A percentile compares a stretch with the other conserved stretches of the same genome.
Conservation (phyloP, 257 asterid genomes). For the Nicotiana tabacum region DNA sequence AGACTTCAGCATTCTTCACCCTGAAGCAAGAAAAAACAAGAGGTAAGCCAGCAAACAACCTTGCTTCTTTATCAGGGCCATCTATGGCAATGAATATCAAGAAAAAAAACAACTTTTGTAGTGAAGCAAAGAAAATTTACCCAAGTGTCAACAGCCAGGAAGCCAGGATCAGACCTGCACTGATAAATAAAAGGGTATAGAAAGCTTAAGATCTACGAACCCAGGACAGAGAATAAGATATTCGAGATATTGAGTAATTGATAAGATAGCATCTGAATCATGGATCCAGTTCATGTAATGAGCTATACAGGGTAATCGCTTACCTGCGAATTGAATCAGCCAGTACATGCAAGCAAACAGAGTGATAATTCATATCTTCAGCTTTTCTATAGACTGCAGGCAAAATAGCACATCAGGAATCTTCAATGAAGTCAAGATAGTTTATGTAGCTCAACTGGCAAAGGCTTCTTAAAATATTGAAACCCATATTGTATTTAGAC, state of each 20-base stretch:
- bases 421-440: neutral
- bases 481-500: neutral
- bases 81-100: neutral
- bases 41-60: neutral
- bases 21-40: constrained; percentile 28
- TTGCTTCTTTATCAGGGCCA: neutral
- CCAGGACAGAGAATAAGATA: neutral
- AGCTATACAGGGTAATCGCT: constrained; percentile 5
- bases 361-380: constrained; percentile 95
- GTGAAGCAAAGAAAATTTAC: constrained; percentile 32
- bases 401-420: constrained; percentile 1
- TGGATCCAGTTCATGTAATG: neutral
- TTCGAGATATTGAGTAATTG: neutral
- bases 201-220: constrained; percentile 26
- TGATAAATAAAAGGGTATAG: constrained; percentile 38
- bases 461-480: constrained; percentile 4
- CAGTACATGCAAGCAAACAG: constrained; percentile 88
- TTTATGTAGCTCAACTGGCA: constrained; percentile 1
- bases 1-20: constrained; percentile 88
- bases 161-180: constrained; percentile 94
- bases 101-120: neutral
- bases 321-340: constrained; percentile 98
- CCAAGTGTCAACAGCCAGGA: constrained; percentile 96
- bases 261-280: constrained; percentile 10
- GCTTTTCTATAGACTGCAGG: constrained; percentile 82